Conservation (phyloP, 345 rosid genomes). For the Psidium friedrichsthalianum region DNA sequence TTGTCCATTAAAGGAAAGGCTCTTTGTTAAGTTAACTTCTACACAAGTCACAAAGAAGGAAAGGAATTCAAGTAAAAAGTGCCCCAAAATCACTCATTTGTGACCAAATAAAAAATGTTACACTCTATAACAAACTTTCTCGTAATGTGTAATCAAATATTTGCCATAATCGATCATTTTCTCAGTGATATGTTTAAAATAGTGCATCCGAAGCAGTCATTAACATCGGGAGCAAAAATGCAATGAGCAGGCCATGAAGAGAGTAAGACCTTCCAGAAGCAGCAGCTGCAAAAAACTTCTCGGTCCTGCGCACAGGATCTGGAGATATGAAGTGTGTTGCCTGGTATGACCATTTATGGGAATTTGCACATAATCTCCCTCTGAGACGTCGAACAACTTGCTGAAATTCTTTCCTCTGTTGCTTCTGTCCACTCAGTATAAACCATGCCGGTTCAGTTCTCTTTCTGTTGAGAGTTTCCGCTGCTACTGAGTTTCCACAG, state of each 20-base stretch:
- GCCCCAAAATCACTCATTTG: neutral
- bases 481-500: slow-evolving; percentile 6
- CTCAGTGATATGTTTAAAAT: neutral
- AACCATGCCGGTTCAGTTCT: slow-evolving; percentile 38
- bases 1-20: neutral
- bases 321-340: slow-evolving; percentile 84
- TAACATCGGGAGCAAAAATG: neutral
- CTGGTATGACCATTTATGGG: slow-evolving; percentile 96
- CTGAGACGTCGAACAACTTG: slow-evolving; percentile 48
- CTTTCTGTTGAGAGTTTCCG: slow-evolving; percentile 8
- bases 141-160: neutral
- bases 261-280: slow-evolving; percentile 20
- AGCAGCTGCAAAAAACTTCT: slow-evolving; percentile 40
- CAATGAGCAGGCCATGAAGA: neutral
- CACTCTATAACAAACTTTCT: neutral
- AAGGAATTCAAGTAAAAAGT: neutral
- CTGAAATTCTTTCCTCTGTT: slow-evolving; percentile 69
- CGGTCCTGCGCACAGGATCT: slow-evolving; percentile 73
- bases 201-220: neutral
- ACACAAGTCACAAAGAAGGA: neutral
- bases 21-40: neutral
- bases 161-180: neutral
- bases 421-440: slow-evolving; percentile 59
- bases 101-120: neutral
- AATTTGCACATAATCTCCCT: slow-evolving; percentile 75